Conservation (phyloP, 495 filamentous ascomycete species). For the Xylaria palmicola region DNA sequence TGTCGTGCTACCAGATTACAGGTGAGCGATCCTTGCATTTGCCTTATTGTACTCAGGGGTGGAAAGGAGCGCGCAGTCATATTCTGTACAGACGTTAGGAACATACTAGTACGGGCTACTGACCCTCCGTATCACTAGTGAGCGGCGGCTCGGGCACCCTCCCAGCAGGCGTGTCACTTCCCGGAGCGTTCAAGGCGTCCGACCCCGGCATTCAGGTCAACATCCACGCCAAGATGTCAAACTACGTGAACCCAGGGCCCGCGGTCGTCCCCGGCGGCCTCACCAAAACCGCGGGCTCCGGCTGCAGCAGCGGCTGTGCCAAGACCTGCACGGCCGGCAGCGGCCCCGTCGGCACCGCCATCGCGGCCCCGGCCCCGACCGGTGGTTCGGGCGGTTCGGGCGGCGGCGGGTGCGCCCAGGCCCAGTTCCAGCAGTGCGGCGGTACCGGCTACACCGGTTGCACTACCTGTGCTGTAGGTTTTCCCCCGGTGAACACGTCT, state of each 20-base stretch:
- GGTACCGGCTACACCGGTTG: slow-evolving; percentile 46
- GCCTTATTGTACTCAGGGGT: background rate
- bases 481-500: no score
- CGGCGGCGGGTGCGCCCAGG: slow-evolving; percentile 24
- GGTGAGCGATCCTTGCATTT: slow-evolving; percentile 14
- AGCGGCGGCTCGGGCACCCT: slow-evolving; percentile 19
- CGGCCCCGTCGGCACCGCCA: slow-evolving; percentile 26
- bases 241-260: slow-evolving; percentile 31
- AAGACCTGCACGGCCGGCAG: slow-evolving; percentile 30
- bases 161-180: slow-evolving; percentile 36
- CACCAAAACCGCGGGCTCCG: slow-evolving; percentile 29
- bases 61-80: background rate
- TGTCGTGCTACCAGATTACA: slow-evolving; percentile 39
- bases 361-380: slow-evolving; percentile 17
- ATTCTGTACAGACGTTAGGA: background rate
- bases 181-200: slow-evolving; percentile 38
- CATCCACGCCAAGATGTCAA: slow-evolving; percentile 27
- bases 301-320: slow-evolving; percentile 26
- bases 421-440: slow-evolving; percentile 45
- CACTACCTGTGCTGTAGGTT: slow-evolving; percentile 36
- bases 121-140: background rate
- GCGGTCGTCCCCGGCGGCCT: slow-evolving; percentile 25
- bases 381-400: slow-evolving; percentile 18
- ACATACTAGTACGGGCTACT: background rate
- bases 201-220: slow-evolving; percentile 49